Conservation (phyloP, 805 yeast genomes). For the Vanderwaltozyma verrucispora region DNA sequence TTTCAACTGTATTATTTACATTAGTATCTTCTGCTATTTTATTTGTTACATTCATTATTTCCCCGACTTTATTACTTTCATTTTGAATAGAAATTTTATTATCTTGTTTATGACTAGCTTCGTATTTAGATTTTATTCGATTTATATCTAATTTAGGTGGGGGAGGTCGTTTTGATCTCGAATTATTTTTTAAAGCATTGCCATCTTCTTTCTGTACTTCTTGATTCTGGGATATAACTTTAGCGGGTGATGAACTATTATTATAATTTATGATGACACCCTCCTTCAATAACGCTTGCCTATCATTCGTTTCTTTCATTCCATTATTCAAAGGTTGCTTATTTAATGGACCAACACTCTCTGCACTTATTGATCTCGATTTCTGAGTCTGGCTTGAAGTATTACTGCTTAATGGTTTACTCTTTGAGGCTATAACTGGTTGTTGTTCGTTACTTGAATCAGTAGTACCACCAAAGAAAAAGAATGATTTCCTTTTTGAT, state of each 20-base stretch:
- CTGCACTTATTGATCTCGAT: too few relatives aligned
- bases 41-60: background rate
- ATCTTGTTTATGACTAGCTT: background rate
- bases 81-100: background rate
- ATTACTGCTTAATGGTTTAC: too few relatives aligned
- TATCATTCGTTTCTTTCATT: background rate
- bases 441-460: background rate
- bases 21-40: too few relatives aligned
- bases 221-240: too few relatives aligned
- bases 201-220: too few relatives aligned
- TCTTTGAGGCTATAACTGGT: too few relatives aligned
- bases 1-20: background rate
- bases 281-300: too few relatives aligned
- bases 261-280: too few relatives aligned
- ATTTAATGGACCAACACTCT: background rate
- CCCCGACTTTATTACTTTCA: background rate
- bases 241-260: too few relatives aligned
- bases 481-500: conserved; percentile 14
- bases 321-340: background rate
- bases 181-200: too few relatives aligned
- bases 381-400: too few relatives aligned
- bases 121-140: background rate
- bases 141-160: conserved; percentile 6
- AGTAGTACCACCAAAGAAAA: conserved; percentile 11
- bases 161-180: conserved; percentile 6